Conservation (phyloP, 2,329 filamentous ascomycete species). For the Pseudopithomyces chartarum region DNA sequence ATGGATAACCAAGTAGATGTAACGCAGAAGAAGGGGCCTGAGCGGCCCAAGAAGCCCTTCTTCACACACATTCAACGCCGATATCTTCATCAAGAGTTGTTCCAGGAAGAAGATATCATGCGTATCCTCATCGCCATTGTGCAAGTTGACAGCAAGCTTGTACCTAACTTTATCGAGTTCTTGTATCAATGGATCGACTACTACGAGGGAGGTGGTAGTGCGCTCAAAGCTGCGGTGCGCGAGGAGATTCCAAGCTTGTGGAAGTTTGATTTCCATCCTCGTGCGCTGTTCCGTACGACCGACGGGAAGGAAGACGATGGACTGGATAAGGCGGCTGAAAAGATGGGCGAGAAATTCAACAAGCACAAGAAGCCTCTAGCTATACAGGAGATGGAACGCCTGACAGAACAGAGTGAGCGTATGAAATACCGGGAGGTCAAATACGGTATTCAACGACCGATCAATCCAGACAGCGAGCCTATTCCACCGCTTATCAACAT, state of each 20-base stretch:
- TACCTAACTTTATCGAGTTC: constrained; percentile 43
- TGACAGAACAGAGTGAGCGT: constrained; percentile 34
- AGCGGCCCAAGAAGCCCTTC: constrained; percentile 3
- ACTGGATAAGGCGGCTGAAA: constrained; percentile 18
- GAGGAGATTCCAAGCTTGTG: constrained; percentile 42
- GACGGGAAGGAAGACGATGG: not conserved
- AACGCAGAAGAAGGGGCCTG: constrained; percentile 1
- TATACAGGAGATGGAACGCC: constrained; percentile 25
- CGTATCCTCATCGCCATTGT: constrained; percentile 40
- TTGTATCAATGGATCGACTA: constrained; percentile 41
- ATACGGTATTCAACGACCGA: constrained; percentile 35
- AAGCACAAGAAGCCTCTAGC: constrained; percentile 30
- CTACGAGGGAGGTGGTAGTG: constrained; percentile 36
- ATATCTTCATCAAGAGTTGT: constrained; percentile 27
- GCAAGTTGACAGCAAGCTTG: constrained; percentile 27
- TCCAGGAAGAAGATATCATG: constrained; percentile 33
- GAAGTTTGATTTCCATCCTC: constrained; percentile 41
- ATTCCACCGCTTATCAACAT: constrained; percentile 39
- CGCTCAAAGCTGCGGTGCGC: constrained; percentile 36
- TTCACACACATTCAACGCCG: constrained; percentile 24
- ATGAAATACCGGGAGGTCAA: constrained; percentile 38
- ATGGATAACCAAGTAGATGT: constrained; percentile 8
- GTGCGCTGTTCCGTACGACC: constrained; percentile 16
- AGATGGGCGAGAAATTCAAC: constrained; percentile 23
- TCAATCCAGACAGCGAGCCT: constrained; percentile 21